These are phyloP conservation scores for Candida nonsorbophila DNA, from an alignment of 805 yeast species.

Conservation along the genomic window DNA sequence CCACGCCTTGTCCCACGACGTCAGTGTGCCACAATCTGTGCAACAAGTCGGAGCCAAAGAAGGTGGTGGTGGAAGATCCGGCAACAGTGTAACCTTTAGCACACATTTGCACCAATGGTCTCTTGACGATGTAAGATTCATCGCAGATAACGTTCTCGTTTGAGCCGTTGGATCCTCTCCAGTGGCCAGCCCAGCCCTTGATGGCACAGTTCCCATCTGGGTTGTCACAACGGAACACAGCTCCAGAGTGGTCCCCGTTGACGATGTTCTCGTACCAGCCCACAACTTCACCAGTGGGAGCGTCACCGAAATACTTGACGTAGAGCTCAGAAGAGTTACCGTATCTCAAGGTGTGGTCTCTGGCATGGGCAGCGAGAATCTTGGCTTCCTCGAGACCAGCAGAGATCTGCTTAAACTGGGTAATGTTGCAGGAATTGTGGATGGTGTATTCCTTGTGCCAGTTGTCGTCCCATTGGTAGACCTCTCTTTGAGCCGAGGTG, in stretches of 20 bases:
- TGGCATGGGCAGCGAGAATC: conserved; percentile 27
- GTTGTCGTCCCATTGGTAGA: conserved; percentile 10
- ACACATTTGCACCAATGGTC: conserved; percentile 25
- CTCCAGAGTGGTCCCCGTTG: conserved; percentile 25
- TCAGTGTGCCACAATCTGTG: conserved; percentile 35
- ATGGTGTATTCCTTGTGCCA: conserved; percentile 10
- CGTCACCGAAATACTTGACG: conserved; percentile 32
- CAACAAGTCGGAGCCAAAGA: conserved; percentile 32
- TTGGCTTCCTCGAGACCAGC: conserved; percentile 23
- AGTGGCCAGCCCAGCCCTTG: conserved; percentile 34
- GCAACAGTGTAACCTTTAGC: conserved; percentile 25
- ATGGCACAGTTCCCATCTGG: conserved; percentile 29
- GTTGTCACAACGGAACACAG: conserved; percentile 35
- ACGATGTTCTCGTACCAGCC: conserved; percentile 28
- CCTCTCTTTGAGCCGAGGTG: conserved; percentile 3
- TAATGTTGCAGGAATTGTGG: conserved; percentile 13
- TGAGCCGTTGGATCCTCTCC: conserved; percentile 27
- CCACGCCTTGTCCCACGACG: conserved; percentile 19
- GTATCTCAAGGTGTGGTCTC: conserved; percentile 24
- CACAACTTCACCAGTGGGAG: conserved; percentile 27
- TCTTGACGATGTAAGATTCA: conserved; percentile 25
- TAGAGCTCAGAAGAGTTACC: conserved; percentile 27
- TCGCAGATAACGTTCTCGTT: conserved; percentile 39
- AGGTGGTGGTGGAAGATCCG: conserved; percentile 14
- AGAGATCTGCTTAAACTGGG: conserved; percentile 12